phyloP scores from a whole-genome alignment of 2,329 filamentous ascomycete species.

The Clonostachys sp. region DNA sequence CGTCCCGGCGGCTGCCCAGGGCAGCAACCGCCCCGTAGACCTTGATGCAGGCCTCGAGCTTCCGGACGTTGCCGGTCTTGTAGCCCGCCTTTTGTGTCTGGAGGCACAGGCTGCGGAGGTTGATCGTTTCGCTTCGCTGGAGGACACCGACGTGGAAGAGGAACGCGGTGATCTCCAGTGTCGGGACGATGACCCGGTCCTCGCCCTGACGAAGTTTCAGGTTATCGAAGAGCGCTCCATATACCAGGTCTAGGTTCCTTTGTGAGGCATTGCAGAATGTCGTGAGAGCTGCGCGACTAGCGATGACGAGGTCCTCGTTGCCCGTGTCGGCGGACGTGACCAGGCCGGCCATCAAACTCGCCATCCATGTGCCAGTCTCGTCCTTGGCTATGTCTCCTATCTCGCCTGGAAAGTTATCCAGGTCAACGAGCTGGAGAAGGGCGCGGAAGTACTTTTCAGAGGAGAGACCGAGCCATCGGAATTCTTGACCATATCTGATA shows the following conservation, averaged over 20 bases:
- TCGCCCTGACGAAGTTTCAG: constrained; percentile 47
- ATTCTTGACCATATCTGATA: constrained; percentile 23
- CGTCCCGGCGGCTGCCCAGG: constrained; percentile 1
- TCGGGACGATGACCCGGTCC: constrained; percentile 70
- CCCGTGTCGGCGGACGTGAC: constrained; percentile 74
- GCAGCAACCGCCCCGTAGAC: constrained; percentile 69
- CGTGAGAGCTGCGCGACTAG: constrained; percentile 61
- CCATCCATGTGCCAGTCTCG: constrained; percentile 33
- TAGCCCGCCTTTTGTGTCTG: constrained; percentile 75
- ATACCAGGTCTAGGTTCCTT: constrained; percentile 35
- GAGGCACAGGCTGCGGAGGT: constrained; percentile 58
- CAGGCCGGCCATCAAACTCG: constrained; percentile 58
- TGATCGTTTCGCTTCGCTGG: constrained; percentile 28
- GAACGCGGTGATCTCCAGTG: constrained; percentile 74
- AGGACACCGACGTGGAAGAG: constrained; percentile 61
- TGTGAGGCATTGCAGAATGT: constrained; percentile 40
- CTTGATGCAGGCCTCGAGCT: constrained; percentile 74
- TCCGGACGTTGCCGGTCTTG: constrained; percentile 77
- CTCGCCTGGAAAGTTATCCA: constrained; percentile 24
- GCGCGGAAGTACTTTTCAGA: constrained; percentile 54
- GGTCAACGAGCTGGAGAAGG: constrained; percentile 42
- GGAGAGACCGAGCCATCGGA: constrained; percentile 44
- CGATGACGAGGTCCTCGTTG: constrained; percentile 69
- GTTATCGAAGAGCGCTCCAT: constrained; percentile 47
- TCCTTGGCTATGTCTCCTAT: constrained; percentile 26